Percentiles rank a stretch among this genome's conserved stretches.
These are phyloP conservation scores for Phymatotrichopsis omnivora DNA, from an alignment of 2,329 filamentous ascomycete species.

Conservation along the genomic window DNA sequence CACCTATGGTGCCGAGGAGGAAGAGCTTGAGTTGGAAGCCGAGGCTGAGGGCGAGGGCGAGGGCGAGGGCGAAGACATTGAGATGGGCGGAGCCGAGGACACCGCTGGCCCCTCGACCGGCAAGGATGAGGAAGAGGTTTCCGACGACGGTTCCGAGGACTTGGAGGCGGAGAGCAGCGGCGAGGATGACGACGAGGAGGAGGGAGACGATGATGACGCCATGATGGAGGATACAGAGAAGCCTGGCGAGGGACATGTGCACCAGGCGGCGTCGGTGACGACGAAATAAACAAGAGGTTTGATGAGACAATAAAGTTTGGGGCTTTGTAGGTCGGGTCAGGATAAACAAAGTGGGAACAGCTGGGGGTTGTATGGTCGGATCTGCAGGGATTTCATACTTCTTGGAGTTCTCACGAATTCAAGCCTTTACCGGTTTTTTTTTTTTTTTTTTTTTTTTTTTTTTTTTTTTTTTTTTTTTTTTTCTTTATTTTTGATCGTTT, in stretches of 20 bases:
- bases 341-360: too few relatives aligned
- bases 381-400: too few relatives aligned
- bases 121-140: slow-evolving; percentile 54
- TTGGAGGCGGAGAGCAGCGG: slow-evolving; percentile 68
- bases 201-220: slow-evolving; percentile 49
- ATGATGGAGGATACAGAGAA: slow-evolving; percentile 25
- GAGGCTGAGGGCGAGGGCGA: slow-evolving; percentile 46
- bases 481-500: too few relatives aligned
- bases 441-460: too few relatives aligned
- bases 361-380: too few relatives aligned
- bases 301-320: not conserved
- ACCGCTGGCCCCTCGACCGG: slow-evolving; percentile 41
- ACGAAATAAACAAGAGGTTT: not conserved
- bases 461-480: too few relatives aligned
- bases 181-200: slow-evolving; percentile 58
- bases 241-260: slow-evolving; percentile 18
- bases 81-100: slow-evolving; percentile 63
- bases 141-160: slow-evolving; percentile 67
- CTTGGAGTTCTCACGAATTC: too few relatives aligned
- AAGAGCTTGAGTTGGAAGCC: slow-evolving; percentile 57
- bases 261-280: too few relatives aligned
- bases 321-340: slow-evolving; percentile 1
- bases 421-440: too few relatives aligned
- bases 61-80: slow-evolving; percentile 51
- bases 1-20: slow-evolving; percentile 84